Base-by-base conservation (phyloP, 2,329 filamentous ascomycete species). In the Dothiorella sarmentorum region DNA sequence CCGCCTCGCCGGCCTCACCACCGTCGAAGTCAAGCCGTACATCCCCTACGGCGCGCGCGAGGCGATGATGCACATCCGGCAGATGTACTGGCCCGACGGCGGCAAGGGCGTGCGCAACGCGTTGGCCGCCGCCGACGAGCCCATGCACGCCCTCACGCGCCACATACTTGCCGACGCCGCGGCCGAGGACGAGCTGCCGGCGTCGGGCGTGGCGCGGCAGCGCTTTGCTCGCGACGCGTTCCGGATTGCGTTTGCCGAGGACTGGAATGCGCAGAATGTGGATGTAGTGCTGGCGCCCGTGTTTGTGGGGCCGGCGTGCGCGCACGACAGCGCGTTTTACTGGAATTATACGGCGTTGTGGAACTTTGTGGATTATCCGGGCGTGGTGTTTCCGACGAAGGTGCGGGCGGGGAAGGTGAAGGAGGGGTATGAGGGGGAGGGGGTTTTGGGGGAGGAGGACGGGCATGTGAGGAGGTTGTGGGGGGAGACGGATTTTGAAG, bases 51-150 rank as follows among this genome's bases (percentile, higher is more conserved):
- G 68, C 2, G 64, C 66, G 0, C 63, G 63, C 22, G 62, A 75
- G 17, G 70, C 69, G 0, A 69, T 65, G 61, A 31, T 38, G 0
- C 68, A 63, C 63, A 74, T 78, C 62, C 62, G 69, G 47, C 62
- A 61, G 3, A 73, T 78, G 11, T 81, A 81, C 68, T 81, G 75
- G 66, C 79, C 79, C 0, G 78, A 80, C 24, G 76, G 75, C 13
- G 76, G 71, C 2, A 62, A 60, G 38, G 57, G 61, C 29, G 62
- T 72, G 51, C 69, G 68, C 53, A 66, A 65, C 2, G 63, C 69
- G 17, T 68, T 81, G 27, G 61, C 62, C 0, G 62, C 67, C 9
- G 68, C 74, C 0, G 75, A 74, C 7, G 80, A 82, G 62, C 79
- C 80, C 0, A 62, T 74, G n/a, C 73, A 75, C 10, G 67, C 74